Conservation (phyloP, 768 basidiomycete genomes). For the Suillus tomentosus region DNA sequence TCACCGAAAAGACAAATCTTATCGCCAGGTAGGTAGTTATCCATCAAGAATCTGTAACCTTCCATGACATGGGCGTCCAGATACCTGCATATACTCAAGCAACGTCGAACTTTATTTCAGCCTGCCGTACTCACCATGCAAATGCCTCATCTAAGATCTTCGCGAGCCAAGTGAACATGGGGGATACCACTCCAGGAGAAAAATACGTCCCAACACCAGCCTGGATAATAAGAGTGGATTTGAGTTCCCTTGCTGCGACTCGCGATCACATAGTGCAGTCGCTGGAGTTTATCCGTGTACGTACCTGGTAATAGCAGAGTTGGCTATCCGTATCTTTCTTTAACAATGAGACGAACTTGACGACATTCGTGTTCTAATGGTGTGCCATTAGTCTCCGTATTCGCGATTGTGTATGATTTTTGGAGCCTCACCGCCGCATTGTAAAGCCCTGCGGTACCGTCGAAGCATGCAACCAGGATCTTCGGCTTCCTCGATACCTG, state of each 20-base stretch:
- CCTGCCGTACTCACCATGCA: slow-evolving; percentile 55
- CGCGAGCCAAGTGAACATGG: slow-evolving; percentile 58
- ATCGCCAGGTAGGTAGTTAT: slow-evolving; percentile 72
- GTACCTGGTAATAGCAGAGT: slow-evolving; percentile 72
- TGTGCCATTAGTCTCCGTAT: slow-evolving; percentile 1
- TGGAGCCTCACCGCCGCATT: slow-evolving; percentile 41
- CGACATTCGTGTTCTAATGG: slow-evolving; percentile 66
- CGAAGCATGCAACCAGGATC: slow-evolving; percentile 66
- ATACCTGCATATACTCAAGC: slow-evolving; percentile 46
- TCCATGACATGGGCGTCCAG: slow-evolving; percentile 70
- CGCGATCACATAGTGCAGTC: background rate
- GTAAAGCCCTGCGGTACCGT: slow-evolving; percentile 63
- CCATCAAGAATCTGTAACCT: slow-evolving; percentile 80
- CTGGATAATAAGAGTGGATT: slow-evolving; percentile 26
- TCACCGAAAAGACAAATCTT: slow-evolving; percentile 74
- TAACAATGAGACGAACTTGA: slow-evolving; percentile 68
- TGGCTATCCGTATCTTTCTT: slow-evolving; percentile 62
- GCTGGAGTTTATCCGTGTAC: slow-evolving; percentile 8
- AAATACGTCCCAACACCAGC: slow-evolving; percentile 52
- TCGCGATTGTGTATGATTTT: background rate
- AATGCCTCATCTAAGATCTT: slow-evolving; percentile 66
- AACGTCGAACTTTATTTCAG: background rate
- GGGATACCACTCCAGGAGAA: slow-evolving; percentile 67
- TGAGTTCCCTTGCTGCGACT: background rate
- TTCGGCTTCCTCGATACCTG: slow-evolving; percentile 30